Evolutionary conservation across 768 basidiomycete genomes (phyloP).

Genomic region (Hydnomerulius pinastri): DNA sequence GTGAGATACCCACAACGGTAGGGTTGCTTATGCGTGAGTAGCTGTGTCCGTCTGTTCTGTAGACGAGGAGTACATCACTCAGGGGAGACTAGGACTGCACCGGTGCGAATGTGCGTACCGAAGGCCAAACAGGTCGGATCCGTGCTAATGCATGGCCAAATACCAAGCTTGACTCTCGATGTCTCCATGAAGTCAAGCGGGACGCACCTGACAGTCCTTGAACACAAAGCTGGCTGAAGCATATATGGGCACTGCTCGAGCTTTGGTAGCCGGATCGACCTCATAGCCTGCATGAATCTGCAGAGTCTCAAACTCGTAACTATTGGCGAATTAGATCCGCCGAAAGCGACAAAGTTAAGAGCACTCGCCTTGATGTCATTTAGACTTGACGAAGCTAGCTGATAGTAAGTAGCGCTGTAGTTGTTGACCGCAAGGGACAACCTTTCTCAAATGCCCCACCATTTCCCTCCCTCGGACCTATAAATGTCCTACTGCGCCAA

Average conservation of each 20-base stretch:
- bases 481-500: no score
- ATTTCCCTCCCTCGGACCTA: no score
- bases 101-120: background rate
- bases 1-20: constrained; percentile 14
- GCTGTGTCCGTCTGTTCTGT: constrained; percentile 8
- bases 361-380: no score
- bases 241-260: constrained; percentile 80
- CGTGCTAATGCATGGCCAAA: constrained; percentile 14
- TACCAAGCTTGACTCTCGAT: no score
- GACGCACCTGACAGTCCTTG: constrained; percentile 59
- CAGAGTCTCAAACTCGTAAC: constrained; percentile 81
- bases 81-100: background rate
- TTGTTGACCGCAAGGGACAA: no score
- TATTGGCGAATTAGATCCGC: no score
- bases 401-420: no score
- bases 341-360: no score
- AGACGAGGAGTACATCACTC: background rate
- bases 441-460: no score
- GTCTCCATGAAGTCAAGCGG: no score
- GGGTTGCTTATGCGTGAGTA: constrained; percentile 25
- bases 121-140: constrained; percentile 14
- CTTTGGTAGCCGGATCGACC: constrained; percentile 64
- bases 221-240: constrained; percentile 73
- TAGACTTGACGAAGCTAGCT: no score
- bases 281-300: constrained; percentile 76